Evolutionary conservation across 208 protist genomes (phyloP).

Genomic region (Herpetomonas samuelpessoai): DNA sequence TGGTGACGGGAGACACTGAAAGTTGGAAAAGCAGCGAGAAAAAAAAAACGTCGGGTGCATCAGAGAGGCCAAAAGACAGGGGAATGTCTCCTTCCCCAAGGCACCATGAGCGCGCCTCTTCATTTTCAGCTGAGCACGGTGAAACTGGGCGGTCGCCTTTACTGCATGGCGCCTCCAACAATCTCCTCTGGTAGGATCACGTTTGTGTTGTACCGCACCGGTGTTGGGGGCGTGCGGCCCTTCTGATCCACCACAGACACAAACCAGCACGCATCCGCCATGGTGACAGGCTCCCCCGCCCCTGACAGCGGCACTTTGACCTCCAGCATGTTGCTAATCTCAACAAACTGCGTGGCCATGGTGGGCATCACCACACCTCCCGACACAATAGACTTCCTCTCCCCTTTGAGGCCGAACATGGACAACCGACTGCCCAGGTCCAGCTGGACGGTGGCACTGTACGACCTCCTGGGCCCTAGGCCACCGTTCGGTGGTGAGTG

Average conservation of each 20-base stretch:
- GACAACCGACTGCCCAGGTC: neutral
- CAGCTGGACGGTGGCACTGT: neutral
- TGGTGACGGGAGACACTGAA: neutral
- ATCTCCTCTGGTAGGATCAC: conserved; percentile 22
- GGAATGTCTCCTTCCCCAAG: neutral
- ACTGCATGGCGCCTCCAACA: conserved; percentile 12
- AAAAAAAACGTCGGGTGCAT: conserved; percentile 1
- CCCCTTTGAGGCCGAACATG: neutral
- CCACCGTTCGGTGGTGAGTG: conserved; percentile 7
- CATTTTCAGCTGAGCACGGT: no score
- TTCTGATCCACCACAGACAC: conserved; percentile 17
- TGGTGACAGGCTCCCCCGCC: conserved; percentile 10
- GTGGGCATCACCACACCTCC: conserved; percentile 12
- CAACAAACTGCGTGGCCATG: conserved; percentile 21
- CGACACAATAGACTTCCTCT: conserved; percentile 2
- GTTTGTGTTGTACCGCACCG: conserved; percentile 14
- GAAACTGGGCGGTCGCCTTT: neutral
- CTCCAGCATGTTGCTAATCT: conserved; percentile 16
- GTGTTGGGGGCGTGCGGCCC: conserved; percentile 13
- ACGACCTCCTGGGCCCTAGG: conserved; percentile 9
- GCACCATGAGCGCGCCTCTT: no score
- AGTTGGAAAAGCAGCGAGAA: neutral
- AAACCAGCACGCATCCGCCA: conserved; percentile 18
- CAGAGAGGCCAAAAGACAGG: neutral
- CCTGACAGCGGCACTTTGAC: conserved; percentile 19